Conservation (phyloP, 129 eudicot species). For the Artemisia tridentata region DNA sequence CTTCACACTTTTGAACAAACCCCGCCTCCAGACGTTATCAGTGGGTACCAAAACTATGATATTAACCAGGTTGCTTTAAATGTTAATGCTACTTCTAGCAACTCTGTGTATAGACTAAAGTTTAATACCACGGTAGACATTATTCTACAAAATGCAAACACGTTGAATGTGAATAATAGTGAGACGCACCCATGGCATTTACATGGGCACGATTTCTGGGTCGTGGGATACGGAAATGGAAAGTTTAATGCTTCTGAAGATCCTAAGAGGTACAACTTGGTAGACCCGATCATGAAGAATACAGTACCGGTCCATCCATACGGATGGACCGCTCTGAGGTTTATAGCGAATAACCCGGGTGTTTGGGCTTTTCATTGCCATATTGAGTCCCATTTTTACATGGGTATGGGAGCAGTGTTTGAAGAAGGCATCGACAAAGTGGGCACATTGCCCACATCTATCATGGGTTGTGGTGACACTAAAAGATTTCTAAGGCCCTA, state of each 20-base stretch:
- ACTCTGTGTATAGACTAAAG: constrained; percentile 47
- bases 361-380: constrained; percentile 97
- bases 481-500: constrained; percentile 49
- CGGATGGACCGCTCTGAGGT: constrained; percentile 91
- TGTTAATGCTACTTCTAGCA: constrained; percentile 48
- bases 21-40: constrained; percentile 56
- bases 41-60: constrained; percentile 41
- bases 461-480: constrained; percentile 80
- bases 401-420: constrained; percentile 92
- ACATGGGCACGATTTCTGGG: constrained; percentile 97
- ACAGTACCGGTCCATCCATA: constrained; percentile 73
- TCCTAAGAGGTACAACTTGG: constrained; percentile 56
- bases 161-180: constrained; percentile 37
- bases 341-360: constrained; percentile 87
- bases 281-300: constrained; percentile 75
- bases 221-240: constrained; percentile 77
- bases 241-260: constrained; percentile 55
- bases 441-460: constrained; percentile 54
- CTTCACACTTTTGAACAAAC: constrained; percentile 47
- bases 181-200: constrained; percentile 97
- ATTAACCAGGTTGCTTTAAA: constrained; percentile 39
- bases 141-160: constrained; percentile 77
- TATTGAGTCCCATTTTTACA: constrained; percentile 73
- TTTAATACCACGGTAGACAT: constrained; percentile 68
- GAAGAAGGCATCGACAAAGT: constrained; percentile 76